A percentile compares a stretch with the other conserved stretches of the same genome.
phyloP scores from a whole-genome alignment of 768 basidiomycete genomes.

The Lentinula aciculospora region DNA sequence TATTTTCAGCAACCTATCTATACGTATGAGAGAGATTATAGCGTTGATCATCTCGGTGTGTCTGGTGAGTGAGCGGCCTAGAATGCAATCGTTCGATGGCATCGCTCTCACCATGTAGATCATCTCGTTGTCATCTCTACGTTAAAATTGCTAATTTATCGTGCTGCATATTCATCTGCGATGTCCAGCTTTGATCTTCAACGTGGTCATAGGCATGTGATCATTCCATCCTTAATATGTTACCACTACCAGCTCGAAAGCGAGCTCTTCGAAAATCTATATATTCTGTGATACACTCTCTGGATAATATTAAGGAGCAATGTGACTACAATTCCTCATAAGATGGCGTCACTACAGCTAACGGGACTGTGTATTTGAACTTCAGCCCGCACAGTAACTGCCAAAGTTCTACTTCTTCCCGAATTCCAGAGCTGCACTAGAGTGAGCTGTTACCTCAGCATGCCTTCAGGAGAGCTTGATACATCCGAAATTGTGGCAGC shows the following conservation, averaged over 20 bases:
- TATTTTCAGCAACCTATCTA: no score
- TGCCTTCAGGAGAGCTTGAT: constrained; percentile 68
- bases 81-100: no score
- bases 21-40: no score
- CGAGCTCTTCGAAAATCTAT: constrained; percentile 48
- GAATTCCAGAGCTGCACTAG: constrained; percentile 42
- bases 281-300: constrained; percentile 32
- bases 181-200: background rate
- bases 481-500: constrained; percentile 46
- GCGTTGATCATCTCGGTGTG: no score
- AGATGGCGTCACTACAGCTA: background rate
- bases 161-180: no score
- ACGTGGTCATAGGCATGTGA: background rate
- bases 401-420: constrained; percentile 42
- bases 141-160: no score
- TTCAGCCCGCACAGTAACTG: constrained; percentile 41
- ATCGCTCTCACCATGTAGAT: no score
- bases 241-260: constrained; percentile 43
- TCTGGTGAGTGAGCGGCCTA: no score
- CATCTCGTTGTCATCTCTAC: no score
- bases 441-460: constrained; percentile 75
- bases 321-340: constrained; percentile 34
- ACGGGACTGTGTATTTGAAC: constrained; percentile 6
- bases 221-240: background rate
- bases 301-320: constrained; percentile 53